Percentiles rank a stretch among this genome's conserved stretches.
These are phyloP conservation scores for Colletotrichum brevisporum DNA, from an alignment of 2,329 filamentous ascomycete genomes.

Conservation along the genomic window DNA sequence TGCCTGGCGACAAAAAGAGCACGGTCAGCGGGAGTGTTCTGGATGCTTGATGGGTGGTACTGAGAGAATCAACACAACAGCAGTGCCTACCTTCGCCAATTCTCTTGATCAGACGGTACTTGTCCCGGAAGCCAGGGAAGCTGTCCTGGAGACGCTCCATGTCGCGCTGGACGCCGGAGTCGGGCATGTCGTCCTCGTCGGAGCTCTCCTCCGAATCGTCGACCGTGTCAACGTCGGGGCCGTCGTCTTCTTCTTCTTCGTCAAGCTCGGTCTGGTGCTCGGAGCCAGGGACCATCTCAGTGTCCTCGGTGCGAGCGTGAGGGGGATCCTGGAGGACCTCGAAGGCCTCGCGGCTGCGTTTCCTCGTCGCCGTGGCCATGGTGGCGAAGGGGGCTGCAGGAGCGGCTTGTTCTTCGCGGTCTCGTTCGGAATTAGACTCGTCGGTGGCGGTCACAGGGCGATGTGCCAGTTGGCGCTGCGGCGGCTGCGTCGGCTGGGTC, in stretches of 20 bases:
- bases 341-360: conserved; percentile 55
- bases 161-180: conserved; percentile 81
- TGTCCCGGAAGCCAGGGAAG: conserved; percentile 86
- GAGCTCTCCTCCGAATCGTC: conserved; percentile 62
- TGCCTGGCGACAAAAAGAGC: conserved; percentile 70
- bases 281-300: conserved; percentile 64
- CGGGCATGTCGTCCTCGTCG: conserved; percentile 75
- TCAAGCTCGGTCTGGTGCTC: conserved; percentile 54
- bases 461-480: conserved; percentile 30
- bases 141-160: conserved; percentile 87
- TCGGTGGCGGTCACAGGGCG: conserved; percentile 34
- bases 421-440: not conserved
- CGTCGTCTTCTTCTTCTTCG: conserved; percentile 56
- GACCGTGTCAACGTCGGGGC: conserved; percentile 52
- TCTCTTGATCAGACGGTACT: conserved; percentile 92
- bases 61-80: too few relatives aligned
- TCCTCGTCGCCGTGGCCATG: conserved; percentile 38
- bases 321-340: conserved; percentile 65
- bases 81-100: conserved; percentile 86
- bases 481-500: not conserved
- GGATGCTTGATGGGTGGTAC: too few relatives aligned
- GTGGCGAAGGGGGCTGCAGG: not conserved
- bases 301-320: conserved; percentile 60
- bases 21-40: not conserved
- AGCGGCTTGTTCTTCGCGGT: not conserved